Conservation (phyloP, 2,329 filamentous ascomycete genomes). For the Chaetomium olivaceum region DNA sequence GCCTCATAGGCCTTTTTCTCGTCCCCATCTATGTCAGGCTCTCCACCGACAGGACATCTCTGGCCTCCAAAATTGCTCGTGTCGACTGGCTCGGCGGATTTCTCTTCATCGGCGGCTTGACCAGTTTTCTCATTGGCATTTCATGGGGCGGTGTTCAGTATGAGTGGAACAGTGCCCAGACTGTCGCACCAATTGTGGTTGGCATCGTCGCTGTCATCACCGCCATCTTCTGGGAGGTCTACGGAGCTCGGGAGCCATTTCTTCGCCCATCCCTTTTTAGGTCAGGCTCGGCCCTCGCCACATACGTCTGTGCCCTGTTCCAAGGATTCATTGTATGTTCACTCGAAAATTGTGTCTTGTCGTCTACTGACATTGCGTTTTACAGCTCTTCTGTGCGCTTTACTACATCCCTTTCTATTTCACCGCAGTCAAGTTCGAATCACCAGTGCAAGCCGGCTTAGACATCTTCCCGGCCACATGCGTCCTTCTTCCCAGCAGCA, state of each 20-base stretch:
- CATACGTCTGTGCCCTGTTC: constrained; percentile 37
- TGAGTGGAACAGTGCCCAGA: constrained; percentile 44
- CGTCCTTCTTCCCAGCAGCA: constrained; percentile 38
- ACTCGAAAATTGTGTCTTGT: background rate
- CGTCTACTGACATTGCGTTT: background rate
- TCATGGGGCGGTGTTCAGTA: constrained; percentile 49
- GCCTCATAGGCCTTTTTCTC: constrained; percentile 43
- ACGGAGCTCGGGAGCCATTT: constrained; percentile 38
- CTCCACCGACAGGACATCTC: constrained; percentile 37
- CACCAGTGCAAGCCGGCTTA: constrained; percentile 39
- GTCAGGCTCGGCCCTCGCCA: constrained; percentile 35
- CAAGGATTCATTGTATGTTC: constrained; percentile 40
- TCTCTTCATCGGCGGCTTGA: constrained; percentile 47
- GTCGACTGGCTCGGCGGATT: constrained; percentile 50
- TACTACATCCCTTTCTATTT: constrained; percentile 45
- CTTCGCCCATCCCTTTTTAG: constrained; percentile 38
- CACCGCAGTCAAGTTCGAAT: constrained; percentile 38
- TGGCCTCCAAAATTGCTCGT: constrained; percentile 39
- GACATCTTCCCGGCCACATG: constrained; percentile 40
- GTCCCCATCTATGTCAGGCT: constrained; percentile 47
- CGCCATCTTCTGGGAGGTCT: constrained; percentile 43
- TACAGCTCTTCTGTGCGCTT: constrained; percentile 36
- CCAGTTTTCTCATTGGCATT: constrained; percentile 50
- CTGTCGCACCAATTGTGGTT: constrained; percentile 47
- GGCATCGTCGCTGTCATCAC: constrained; percentile 43